phyloP scores from a whole-genome alignment of 2,329 filamentous ascomycete genomes.

The Colletotrichum camelliae region DNA sequence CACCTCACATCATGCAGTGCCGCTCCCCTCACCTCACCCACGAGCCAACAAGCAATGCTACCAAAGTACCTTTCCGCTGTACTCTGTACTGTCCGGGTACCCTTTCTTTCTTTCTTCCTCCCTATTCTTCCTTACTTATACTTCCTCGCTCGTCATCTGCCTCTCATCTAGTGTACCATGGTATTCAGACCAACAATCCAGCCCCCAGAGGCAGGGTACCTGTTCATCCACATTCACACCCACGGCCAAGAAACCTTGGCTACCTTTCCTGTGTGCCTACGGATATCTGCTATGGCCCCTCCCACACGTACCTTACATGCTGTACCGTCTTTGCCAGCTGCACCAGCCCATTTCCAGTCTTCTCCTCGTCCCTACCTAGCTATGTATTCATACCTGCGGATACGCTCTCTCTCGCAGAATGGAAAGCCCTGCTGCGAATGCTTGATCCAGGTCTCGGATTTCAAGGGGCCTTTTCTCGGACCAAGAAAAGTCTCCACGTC shows the following conservation, averaged over 20 bases:
- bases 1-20: slow-evolving; percentile 5
- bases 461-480: background rate
- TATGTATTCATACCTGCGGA: background rate
- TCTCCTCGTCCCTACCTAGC: background rate
- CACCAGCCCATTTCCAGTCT: background rate
- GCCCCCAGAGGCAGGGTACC: background rate
- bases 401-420: background rate
- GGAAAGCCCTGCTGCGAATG: background rate
- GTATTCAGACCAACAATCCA: background rate
- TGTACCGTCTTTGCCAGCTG: background rate
- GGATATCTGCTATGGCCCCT: background rate
- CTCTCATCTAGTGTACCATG: background rate
- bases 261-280: background rate
- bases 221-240: background rate
- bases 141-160: background rate
- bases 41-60: background rate
- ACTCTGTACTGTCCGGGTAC: background rate
- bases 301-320: background rate
- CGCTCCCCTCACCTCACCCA: background rate
- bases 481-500: background rate
- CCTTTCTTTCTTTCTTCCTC: background rate
- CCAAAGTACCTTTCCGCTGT: background rate
- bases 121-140: background rate
- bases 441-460: background rate
- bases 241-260: background rate